Base-by-base conservation (phyloP, 345 rosid species). In the Luvunga scandens region DNA sequence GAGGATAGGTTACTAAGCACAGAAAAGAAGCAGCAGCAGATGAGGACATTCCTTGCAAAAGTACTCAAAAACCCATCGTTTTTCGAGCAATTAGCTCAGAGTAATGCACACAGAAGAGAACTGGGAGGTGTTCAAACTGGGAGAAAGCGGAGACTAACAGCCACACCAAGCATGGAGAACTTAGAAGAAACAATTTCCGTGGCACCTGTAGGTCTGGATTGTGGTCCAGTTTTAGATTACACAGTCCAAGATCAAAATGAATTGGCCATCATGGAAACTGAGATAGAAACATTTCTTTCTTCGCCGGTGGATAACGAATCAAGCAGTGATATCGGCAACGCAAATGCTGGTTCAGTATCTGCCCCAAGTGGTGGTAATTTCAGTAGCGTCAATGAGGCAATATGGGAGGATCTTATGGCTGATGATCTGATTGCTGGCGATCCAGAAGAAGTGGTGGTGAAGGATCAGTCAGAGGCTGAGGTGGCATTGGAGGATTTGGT, bases 21-120 rank as follows among this genome's bases (percentile, higher is more conserved):
- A 12, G 97, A 91, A 85, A 88, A 73, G 85, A 91, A 86, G 75
- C 98, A 93, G 76, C 90, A 90, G 33, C 97, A 92, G 39, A 90
- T 89, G 81, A 83, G 88, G 94, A 71, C 87, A 18, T 95, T 95
- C 80, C 91, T 95, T 4, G 94, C 97, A 0, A 93, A 88, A 80
- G 89, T 91, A 2, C 82, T 94, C 38, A 82, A 80, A 63, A 91
- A 84, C 33, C 94, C 97, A 0, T 75, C 83, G 42, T 87, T 91
- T 72, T 42, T 92, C 57, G 88, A 77, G 71, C 90, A 91, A 60
- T 72, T 92, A 34, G 68, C 87, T 5, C 89, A 78, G 62, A 88
- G 79, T 33, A 70, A 42, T 70, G 82, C 81, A 48, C 81, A 79
- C 27, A 81, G 83, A 73, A 85, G 84, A 71, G 85, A 77, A 30